Evolutionary conservation across 129 eudicot species (phyloP), one percentile per base, ranked within the genome.

Genomic region (Kitagawia praeruptora): DNA sequence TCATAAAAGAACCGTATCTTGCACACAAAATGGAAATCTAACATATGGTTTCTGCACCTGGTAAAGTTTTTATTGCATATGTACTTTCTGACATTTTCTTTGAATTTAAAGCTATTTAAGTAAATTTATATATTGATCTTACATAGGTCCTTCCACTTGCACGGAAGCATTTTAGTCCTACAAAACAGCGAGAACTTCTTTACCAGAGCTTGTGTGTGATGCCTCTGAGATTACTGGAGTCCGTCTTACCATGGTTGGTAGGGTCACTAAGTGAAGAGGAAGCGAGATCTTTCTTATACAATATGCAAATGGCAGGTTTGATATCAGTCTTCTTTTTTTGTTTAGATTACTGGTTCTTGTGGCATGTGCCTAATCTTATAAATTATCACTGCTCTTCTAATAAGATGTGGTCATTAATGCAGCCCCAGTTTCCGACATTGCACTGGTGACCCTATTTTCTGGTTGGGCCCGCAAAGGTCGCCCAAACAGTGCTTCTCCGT

Each of bases 401-500:
- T 25, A 27, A 4, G 2, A 27, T 13, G 37, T 46, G 61, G 39
- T 75, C 34, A 25, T 27, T 15, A 34, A 14, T 75, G 77, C 87
- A 86, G 89, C 89, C 38, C 87, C 89, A 77, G 85, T 16, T 45
- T 40, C 79, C 14, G 89, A 86, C 82, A 75, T 77, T 53, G 87
- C 87, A 61, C 70, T 86, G 45, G 85, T 86, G 4, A 83, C 89
- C 14, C 85, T 86, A 28, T 86, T 77, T 56, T 80, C 89, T 74
- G 89, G 89, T 56, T 86, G 89, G 89, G 89, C 89, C 34, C 84
- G 89, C 64, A 86, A 86, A 78, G 89, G 89, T 49, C 81, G 81
- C 54, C 28, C 38, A 3, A 46, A 37, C 49, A 80, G 76, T 70
- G 79, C 78, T 77, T 86, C 85, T 49, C 71, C 81, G 40, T 83